A percentile compares a stretch with the other conserved stretches of the same genome.
These are phyloP conservation scores for Capillidium heterosporum DNA, from an alignment of 371 early-diverging fungal genomes.

Conservation along the genomic window DNA sequence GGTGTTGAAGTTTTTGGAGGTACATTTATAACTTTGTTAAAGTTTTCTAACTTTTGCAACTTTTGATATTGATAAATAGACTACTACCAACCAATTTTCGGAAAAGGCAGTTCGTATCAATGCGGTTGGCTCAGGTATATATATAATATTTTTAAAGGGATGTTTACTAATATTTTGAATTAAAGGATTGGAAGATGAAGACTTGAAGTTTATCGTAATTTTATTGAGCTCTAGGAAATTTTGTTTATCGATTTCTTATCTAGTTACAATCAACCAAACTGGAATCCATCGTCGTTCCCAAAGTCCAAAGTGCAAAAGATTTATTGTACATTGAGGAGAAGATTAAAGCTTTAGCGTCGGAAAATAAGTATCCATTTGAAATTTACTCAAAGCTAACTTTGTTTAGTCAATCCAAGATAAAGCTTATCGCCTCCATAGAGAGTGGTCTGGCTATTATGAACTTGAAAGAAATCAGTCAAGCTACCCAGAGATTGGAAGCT, in stretches of 20 bases:
- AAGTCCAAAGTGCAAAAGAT: conserved; percentile 64
- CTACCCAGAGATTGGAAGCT: conserved; percentile 52
- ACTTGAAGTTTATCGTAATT: conserved; percentile 56
- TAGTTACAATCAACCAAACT: conserved; percentile 49
- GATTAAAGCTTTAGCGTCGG: conserved; percentile 18
- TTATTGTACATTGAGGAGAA: conserved; percentile 56
- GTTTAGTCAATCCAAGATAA: conserved; percentile 47
- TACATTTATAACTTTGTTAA: conserved; percentile 9
- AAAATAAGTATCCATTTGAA: too few species aligned
- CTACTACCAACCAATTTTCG: conserved; percentile 37
- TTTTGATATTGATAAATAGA: conserved; percentile 13
- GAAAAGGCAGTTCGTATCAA: conserved; percentile 82
- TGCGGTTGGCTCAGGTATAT: conserved; percentile 52
- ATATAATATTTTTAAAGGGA: neutral
- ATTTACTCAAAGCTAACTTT: conserved; percentile 27
- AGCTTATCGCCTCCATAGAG: conserved; percentile 70
- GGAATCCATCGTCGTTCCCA: conserved; percentile 75
- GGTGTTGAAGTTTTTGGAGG: conserved; percentile 56
- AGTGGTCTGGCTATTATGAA: conserved; percentile 74
- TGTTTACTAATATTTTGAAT: conserved; percentile 2
- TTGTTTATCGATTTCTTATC: neutral
- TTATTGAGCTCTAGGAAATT: neutral
- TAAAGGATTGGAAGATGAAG: conserved; percentile 53
- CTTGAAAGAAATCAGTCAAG: conserved; percentile 53
- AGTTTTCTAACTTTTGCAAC: neutral